Evolutionary conservation across 1,284 basidiomycete species (phyloP), one percentile per base, ranked within the genome.

Genomic region (Paramarasmius palmivorus): DNA sequence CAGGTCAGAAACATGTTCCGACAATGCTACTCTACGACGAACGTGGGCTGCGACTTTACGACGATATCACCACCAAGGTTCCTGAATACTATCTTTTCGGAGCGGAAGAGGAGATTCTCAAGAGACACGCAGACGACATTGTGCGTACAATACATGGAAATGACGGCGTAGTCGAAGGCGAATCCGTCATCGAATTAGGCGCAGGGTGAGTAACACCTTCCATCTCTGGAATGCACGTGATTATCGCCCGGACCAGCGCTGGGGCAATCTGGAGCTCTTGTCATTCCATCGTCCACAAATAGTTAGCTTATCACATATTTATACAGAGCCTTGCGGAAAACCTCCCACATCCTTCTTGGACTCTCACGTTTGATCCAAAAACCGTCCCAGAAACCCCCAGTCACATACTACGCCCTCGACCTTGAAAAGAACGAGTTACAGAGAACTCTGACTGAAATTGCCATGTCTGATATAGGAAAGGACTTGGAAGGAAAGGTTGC

Each of bases 341-440:
- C 95, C 1, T 93, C 92, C 4, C 87, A 92, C 67, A 79, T 99
- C 51, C 78, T 99, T 29, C 77, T 77, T 17, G 90, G 91, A 1
- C 77, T 98, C 36, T 82, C 92, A 40, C 70, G 73, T 59, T 66
- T 78, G 15, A 76, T 81, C 7, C 66, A 73, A 19, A 62, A 65
- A 15, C 57, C 61, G 2, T 65, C 64, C 6, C 49, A 67, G 1
- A 57, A 68, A 15, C 73, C 84, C 1, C 82, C 84, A 9, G 84
- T 92, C 64, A 90, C 86, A 1, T 98, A 97, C 72, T 95, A 92
- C 73, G 94, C 95, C 12, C 87, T 99, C 50, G 96, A 98, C 66
- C 85, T 98, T 25, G 93, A 96, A 69, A 79, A 88, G 61, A 81
- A 82, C 50, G 94, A 98, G 67, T 84, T 98, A 32, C 81, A 88